Conservation (phyloP, 2,329 filamentous ascomycete species). For the Dactylellina parvicollis region DNA sequence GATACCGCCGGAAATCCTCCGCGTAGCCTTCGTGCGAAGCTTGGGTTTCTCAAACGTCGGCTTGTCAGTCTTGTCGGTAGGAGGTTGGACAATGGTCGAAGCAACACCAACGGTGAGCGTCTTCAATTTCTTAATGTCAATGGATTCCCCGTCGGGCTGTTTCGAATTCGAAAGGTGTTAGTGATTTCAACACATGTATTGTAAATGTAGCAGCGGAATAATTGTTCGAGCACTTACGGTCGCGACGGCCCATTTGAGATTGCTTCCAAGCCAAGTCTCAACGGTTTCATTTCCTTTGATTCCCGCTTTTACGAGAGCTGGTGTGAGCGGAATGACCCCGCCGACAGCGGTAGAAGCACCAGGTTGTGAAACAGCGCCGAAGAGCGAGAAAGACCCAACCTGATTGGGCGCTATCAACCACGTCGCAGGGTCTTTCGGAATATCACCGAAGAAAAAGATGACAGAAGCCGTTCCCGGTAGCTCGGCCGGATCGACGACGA, state of each 20-base stretch:
- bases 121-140: constrained; percentile 3
- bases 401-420: constrained; percentile 16
- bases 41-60: not conserved
- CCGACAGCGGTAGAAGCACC: not conserved
- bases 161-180: not conserved
- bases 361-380: not conserved
- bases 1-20: constrained; percentile 3
- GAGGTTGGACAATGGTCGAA: not conserved
- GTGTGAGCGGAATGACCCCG: not conserved
- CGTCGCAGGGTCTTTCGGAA: not conserved
- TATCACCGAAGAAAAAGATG: constrained; percentile 16
- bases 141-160: not conserved
- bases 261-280: not conserved
- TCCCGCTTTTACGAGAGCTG: not conserved
- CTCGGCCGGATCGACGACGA: constrained; percentile 54
- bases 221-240: constrained; percentile 43
- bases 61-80: constrained; percentile 1
- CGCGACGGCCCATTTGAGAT: not conserved
- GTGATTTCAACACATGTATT: not conserved
- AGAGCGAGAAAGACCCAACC: constrained; percentile 13
- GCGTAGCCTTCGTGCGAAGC: constrained; percentile 5
- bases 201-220: constrained; percentile 6
- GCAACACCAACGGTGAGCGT: constrained; percentile 15
- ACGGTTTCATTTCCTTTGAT: constrained; percentile 2
- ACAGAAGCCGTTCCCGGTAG: constrained; percentile 36